Percentiles rank a stretch among this genome's conserved stretches.
Evolutionary conservation across 2,329 filamentous ascomycete species (phyloP).

Genomic region (Colletotrichum falcatum): DNA sequence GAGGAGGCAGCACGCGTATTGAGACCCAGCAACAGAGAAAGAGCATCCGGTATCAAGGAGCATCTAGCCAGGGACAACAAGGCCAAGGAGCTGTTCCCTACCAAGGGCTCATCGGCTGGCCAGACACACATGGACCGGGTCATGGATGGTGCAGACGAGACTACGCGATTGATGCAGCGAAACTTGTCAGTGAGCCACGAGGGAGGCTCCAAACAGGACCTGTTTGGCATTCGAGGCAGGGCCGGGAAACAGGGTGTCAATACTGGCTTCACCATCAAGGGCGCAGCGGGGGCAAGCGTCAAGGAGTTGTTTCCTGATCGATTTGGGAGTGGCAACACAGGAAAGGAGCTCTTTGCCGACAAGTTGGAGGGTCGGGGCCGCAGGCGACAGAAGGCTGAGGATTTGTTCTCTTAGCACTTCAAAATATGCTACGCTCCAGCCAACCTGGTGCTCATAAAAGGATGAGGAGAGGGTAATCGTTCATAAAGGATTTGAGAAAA

Average conservation of each 20-base stretch:
- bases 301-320: constrained; percentile 79
- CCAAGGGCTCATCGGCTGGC: constrained; percentile 48
- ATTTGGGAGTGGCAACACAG: constrained; percentile 65
- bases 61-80: constrained; percentile 48
- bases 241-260: constrained; percentile 60
- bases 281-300: constrained; percentile 62
- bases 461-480: no score
- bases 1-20: constrained; percentile 43
- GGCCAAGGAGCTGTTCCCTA: constrained; percentile 56
- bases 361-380: constrained; percentile 68
- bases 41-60: constrained; percentile 51
- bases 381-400: constrained; percentile 76
- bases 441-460: neutral
- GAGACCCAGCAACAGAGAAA: constrained; percentile 50
- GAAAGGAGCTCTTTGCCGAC: constrained; percentile 77
- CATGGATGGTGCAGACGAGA: constrained; percentile 41
- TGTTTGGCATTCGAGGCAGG: constrained; percentile 71
- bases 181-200: constrained; percentile 46
- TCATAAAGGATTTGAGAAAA: neutral
- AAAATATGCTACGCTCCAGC: no score
- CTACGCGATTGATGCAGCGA: constrained; percentile 44
- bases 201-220: constrained; percentile 51
- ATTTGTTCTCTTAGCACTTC: constrained; percentile 71
- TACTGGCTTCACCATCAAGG: constrained; percentile 75
- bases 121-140: constrained; percentile 53